Base-by-base conservation (phyloP, 768 basidiomycete species). In the Artomyces pyxidatus region DNA sequence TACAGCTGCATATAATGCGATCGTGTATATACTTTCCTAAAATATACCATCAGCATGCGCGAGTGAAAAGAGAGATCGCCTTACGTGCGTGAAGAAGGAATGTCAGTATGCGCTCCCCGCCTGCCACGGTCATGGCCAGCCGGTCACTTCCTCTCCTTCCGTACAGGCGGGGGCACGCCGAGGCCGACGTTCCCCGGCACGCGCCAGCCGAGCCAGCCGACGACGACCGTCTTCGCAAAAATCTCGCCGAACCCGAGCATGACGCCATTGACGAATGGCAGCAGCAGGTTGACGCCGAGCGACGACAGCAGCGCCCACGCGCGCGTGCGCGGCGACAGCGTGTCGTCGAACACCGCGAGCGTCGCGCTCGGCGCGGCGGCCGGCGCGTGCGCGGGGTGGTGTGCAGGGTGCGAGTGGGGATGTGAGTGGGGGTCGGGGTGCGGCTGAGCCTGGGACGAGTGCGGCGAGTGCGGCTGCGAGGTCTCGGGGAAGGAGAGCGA, bases 211-310 rank as follows among this genome's bases (percentile, higher is more conserved):
- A 75, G 61, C 74, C 74, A 75, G 6, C 65, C 62, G 16, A 86
- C 66, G 16, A 88, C 63, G n/a, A 87, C 73, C 39, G 85, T 78
- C 65, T 85, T 86, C 29, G 86, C 91, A 61, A 93, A 91, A 43
- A 95, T 86, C 66, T 95, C 92, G 35, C 91, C 91, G 61, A 94
- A 93, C n/a, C 91, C 91, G 44, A 93, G 79, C 91, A 95, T 95
- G 50, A 95, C 87, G 17, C 91, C 92, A 55, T 94, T 95, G 8
- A 95, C 76, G 64, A 95, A 95, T 0, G 91, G 91, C 32, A 95
- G 73, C 1, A 87, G 62, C 53, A 95, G 63, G 63, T 95, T 94
- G 62, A 95, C 87, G 23, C 85, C 85, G 54, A 92, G 63, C 21
- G 85, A 80, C 14, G 87, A 82, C 47, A 83, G 65, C 45, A 88